Conservation (phyloP, 2,329 filamentous ascomycete species). For the Talaromyces sp. region DNA sequence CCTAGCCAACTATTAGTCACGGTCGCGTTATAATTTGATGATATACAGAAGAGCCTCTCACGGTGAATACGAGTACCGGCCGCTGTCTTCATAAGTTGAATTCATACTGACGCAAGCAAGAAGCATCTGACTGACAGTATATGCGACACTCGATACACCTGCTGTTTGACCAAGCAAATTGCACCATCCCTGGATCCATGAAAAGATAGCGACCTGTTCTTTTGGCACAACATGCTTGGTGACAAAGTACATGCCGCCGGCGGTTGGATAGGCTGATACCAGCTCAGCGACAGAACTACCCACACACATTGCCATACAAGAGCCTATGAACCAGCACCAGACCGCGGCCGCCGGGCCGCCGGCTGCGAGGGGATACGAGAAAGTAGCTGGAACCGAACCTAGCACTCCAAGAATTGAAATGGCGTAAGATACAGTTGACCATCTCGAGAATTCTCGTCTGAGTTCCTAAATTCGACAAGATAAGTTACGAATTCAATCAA, state of each 20-base stretch:
- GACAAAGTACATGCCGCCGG: slow-evolving; percentile 67
- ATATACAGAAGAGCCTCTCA: slow-evolving; percentile 35
- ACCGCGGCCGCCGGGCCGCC: slow-evolving; percentile 63
- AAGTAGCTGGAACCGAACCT: slow-evolving; percentile 64
- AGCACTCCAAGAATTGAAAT: slow-evolving; percentile 64
- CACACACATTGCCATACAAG: slow-evolving; percentile 62
- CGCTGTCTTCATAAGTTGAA: slow-evolving; percentile 48
- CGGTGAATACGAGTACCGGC: slow-evolving; percentile 55
- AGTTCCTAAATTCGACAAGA: slow-evolving; percentile 49
- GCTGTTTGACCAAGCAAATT: slow-evolving; percentile 64
- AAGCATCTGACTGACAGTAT: slow-evolving; percentile 63
- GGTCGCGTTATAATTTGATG: slow-evolving; percentile 10
- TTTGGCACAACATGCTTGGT: slow-evolving; percentile 62
- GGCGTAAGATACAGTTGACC: slow-evolving; percentile 64
- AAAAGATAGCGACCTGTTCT: slow-evolving; percentile 60
- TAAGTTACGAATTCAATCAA: not conserved
- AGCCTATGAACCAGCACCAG: slow-evolving; percentile 65
- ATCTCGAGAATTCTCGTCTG: slow-evolving; percentile 62
- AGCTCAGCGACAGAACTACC: slow-evolving; percentile 64
- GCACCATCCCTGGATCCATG: slow-evolving; percentile 66
- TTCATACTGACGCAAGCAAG: slow-evolving; percentile 62
- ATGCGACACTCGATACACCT: slow-evolving; percentile 61
- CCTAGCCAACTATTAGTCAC: slow-evolving; percentile 33
- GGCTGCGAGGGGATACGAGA: slow-evolving; percentile 55
- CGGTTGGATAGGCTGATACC: slow-evolving; percentile 64